phyloP scores from a whole-genome alignment of 2,329 filamentous ascomycete genomes.

The Elsinoe necatrix region DNA sequence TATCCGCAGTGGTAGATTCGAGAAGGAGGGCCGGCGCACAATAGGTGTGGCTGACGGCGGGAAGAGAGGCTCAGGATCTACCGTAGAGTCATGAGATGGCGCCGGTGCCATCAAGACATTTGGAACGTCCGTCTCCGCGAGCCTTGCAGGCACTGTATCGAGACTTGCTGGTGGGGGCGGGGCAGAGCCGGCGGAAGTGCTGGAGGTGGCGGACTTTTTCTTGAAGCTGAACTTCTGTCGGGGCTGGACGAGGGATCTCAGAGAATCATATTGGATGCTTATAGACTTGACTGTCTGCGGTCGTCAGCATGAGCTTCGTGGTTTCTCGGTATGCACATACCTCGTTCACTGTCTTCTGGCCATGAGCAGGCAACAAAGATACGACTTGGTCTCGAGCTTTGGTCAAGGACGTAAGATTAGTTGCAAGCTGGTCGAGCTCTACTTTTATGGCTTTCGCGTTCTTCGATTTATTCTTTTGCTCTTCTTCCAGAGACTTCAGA shows the following conservation, averaged over 20 bases:
- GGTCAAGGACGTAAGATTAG: background rate
- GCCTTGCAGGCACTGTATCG: background rate
- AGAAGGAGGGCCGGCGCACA: conserved; percentile 46
- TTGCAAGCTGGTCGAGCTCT: background rate
- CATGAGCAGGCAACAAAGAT: background rate
- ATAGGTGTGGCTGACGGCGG: conserved; percentile 17
- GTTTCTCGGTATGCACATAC: background rate
- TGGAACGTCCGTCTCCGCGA: background rate
- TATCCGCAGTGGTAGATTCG: conserved; percentile 30
- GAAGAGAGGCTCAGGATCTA: background rate
- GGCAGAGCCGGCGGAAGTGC: conserved; percentile 1
- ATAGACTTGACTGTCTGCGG: background rate
- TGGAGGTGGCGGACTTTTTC: conserved; percentile 28
- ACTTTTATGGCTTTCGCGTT: background rate
- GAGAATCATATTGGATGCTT: background rate
- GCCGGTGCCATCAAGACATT: background rate
- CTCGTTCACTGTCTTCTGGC: conserved; percentile 8
- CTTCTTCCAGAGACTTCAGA: background rate
- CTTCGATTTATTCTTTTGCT: background rate
- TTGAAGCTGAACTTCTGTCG: conserved; percentile 59
- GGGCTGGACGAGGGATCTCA: conserved; percentile 50
- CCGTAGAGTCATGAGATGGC: background rate
- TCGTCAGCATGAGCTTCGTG: background rate
- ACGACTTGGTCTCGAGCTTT: background rate
- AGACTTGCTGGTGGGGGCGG: background rate